Base-by-base conservation (phyloP, 2,329 filamentous ascomycete species). In the Epichloe typhina region DNA sequence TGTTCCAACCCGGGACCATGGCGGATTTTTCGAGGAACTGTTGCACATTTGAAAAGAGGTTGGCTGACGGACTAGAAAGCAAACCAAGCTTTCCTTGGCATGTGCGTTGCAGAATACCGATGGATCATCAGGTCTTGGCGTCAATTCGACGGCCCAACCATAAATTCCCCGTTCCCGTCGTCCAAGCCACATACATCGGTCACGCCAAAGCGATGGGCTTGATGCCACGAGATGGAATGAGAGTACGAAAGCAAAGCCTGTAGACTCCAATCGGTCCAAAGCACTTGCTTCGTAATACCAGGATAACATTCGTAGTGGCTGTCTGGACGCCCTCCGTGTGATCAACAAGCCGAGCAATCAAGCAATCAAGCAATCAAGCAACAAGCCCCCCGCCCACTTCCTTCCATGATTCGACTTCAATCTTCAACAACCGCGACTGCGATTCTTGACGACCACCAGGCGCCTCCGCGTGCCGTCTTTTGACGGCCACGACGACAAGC, bases 51-150 rank as follows among this genome's bases (percentile, higher is more conserved):
- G 26, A 31, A 31, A 31, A 31, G 26, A 31, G 26, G 8, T 3
- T 15, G 46, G 4, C n/a, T 23, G 17, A 36, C 35, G 47, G 21
- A 39, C 40, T 13, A 37, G 35, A 38, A 31, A 13, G 48, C 21
- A 43, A 54, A 59, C 56, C 60, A 62, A 62, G 60, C 60, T 61
- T 61, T 58, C 57, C 59, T 61, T 62, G 60, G 60, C 60, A 54
- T 52, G 46, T 55, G 56, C 55, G 54, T 54, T 55, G 13, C 13
- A 26, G 47, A 44, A 42, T 43, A 13, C 9, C 17, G 4, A 41
- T 19, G 35, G 35, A 50, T 50, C 41, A 5, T 38, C 8, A n/a
- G 35, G 13, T 40, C 35, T 46, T 41, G 49, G 49, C 42, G 36
- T 12, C 42, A 31, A 19, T 37, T 33, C 33, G 33, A 9, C 12